phyloP scores from a whole-genome alignment of 306 rosid genomes.

The Vigna mungo region DNA sequence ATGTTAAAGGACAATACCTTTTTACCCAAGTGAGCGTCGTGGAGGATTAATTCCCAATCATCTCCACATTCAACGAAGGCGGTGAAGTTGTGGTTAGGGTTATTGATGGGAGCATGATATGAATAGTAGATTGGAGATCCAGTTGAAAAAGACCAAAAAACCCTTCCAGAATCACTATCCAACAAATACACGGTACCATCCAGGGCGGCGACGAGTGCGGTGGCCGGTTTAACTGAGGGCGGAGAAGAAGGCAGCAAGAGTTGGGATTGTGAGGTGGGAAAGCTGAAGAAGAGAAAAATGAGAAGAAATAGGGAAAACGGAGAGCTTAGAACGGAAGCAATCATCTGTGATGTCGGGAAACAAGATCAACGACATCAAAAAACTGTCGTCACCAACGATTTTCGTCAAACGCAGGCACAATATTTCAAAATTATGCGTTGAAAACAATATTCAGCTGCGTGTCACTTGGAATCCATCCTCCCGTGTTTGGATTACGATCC shows the following conservation, averaged over 20 bases:
- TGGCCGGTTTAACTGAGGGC: constrained; percentile 48
- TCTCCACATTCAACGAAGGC: constrained; percentile 66
- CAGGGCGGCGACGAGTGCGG: constrained; percentile 57
- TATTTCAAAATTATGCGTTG: not conserved
- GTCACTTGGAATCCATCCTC: too few species aligned
- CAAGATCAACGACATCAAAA: not conserved
- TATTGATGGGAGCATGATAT: constrained; percentile 48
- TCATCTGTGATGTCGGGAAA: constrained; percentile 41
- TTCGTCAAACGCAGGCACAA: not conserved
- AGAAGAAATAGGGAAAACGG: not conserved
- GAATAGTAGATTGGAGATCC: constrained; percentile 69
- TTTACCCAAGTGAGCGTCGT: constrained; percentile 52
- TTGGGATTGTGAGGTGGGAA: constrained; percentile 9
- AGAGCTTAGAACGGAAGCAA: not conserved
- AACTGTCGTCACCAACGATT: not conserved
- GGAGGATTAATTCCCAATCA: constrained; percentile 64
- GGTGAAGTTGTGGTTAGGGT: constrained; percentile 31
- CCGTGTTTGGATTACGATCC: too few species aligned
- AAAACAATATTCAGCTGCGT: too few species aligned
- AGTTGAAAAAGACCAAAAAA: constrained; percentile 67
- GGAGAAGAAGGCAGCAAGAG: constrained; percentile 49
- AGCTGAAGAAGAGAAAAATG: not conserved
- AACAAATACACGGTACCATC: constrained; percentile 68
- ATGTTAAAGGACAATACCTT: constrained; percentile 49
- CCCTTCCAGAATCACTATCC: constrained; percentile 53